These are phyloP conservation scores for Penicillium sp. DNA, from an alignment of 2,329 filamentous ascomycete species.

Conservation along the genomic window DNA sequence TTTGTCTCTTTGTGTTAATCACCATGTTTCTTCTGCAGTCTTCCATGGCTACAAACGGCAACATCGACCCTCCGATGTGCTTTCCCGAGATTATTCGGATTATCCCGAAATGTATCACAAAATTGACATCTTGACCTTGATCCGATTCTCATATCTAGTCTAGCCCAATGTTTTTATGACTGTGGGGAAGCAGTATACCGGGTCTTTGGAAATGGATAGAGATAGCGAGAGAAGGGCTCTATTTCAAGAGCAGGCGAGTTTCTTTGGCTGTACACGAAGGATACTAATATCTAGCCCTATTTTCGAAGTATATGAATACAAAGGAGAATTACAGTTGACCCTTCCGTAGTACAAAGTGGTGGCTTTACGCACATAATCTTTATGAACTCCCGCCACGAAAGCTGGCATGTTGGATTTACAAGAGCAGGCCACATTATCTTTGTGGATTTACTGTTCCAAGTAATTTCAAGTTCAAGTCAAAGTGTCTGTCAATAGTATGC, in stretches of 20 bases:
- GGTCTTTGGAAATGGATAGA: background rate
- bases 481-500: background rate
- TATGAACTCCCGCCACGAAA: background rate
- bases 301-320: background rate
- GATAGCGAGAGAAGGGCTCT: background rate
- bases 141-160: background rate
- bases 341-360: background rate
- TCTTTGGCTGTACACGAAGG: background rate
- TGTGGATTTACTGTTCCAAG: fast-evolving
- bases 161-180: background rate
- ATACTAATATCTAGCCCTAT: background rate
- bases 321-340: background rate
- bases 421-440: background rate
- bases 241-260: background rate
- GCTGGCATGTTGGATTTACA: background rate
- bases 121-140: background rate
- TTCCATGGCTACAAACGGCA: background rate
- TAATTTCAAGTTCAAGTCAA: too few species aligned
- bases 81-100: background rate
- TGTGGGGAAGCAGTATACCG: background rate
- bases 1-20: background rate
- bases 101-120: background rate
- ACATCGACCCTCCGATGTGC: background rate
- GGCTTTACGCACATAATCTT: background rate
- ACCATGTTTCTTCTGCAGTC: background rate